Evolutionary conservation across 23 red algal species (phyloP).

Genomic region (Cyanidiococcus yangmingshanensis): DNA sequence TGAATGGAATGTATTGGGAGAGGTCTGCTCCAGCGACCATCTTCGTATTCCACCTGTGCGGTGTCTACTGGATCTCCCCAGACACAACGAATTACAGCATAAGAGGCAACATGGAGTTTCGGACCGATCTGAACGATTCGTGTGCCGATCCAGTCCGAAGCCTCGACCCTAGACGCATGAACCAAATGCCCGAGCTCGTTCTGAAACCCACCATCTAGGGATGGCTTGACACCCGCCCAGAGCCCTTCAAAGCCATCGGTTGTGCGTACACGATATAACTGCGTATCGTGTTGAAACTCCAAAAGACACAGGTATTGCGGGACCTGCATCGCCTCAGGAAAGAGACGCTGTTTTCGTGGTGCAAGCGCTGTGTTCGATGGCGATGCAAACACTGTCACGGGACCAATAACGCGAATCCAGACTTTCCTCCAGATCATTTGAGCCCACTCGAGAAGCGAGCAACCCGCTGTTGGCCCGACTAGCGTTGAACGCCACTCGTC

Average conservation of each 20-base stretch:
- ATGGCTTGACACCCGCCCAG: not conserved
- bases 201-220: not conserved
- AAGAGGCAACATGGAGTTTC: not conserved
- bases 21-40: not conserved
- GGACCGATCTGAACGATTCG: not conserved
- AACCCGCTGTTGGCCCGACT: too few species aligned
- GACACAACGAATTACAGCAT: not conserved
- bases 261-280: not conserved
- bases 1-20: not conserved
- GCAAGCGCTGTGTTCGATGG: not conserved
- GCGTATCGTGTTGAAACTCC: not conserved
- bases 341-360: not conserved
- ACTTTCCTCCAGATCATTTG: not conserved
- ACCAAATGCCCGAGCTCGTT: not conserved
- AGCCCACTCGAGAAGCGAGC: not conserved
- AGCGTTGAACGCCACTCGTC: too few species aligned
- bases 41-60: not conserved
- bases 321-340: not conserved
- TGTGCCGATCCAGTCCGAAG: not conserved
- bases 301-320: not conserved
- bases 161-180: not conserved
- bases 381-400: not conserved
- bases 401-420: not conserved
- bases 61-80: not conserved
- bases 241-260: not conserved